A percentile compares a stretch with the other conserved stretches of the same genome.
Conservation (phyloP, 2,329 filamentous ascomycete species). For the Talaromyces albobiverticillius region DNA sequence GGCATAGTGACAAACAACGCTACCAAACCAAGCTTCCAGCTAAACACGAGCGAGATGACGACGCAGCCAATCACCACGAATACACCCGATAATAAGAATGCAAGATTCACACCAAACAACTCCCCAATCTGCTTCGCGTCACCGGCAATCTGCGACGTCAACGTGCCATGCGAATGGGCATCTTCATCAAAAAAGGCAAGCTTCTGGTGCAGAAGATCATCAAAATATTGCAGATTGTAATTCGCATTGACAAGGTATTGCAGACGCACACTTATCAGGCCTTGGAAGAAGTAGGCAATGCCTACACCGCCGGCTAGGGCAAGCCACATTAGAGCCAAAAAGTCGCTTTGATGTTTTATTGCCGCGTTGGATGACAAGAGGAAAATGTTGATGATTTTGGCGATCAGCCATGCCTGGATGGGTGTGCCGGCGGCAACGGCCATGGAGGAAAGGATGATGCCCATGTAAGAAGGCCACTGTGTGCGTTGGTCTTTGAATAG, state of each 20-base stretch:
- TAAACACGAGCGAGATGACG: slow-evolving; percentile 66
- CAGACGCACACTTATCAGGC: background rate
- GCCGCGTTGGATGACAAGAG: background rate
- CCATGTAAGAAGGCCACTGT: slow-evolving; percentile 27
- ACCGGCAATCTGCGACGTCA: slow-evolving; percentile 47
- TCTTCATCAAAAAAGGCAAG: slow-evolving; percentile 44
- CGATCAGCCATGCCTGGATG: slow-evolving; percentile 9
- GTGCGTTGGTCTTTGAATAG: slow-evolving; percentile 32
- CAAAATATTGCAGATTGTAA: slow-evolving; percentile 37
- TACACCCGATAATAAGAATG: slow-evolving; percentile 58
- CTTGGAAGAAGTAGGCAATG: slow-evolving; percentile 5
- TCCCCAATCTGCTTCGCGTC: slow-evolving; percentile 52
- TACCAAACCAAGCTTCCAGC: slow-evolving; percentile 74
- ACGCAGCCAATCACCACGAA: slow-evolving; percentile 66
- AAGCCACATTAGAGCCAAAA: slow-evolving; percentile 6
- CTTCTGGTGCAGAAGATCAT: slow-evolving; percentile 43
- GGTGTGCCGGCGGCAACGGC: slow-evolving; percentile 5
- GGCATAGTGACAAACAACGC: slow-evolving; percentile 59
- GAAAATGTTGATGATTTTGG: slow-evolving; percentile 4
- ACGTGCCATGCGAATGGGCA: slow-evolving; percentile 47
- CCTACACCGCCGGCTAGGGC: slow-evolving; percentile 6
- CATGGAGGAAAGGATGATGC: background rate
- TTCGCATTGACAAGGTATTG: slow-evolving; percentile 6
- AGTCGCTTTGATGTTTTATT: background rate
- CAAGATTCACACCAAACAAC: slow-evolving; percentile 46